phyloP scores from a whole-genome alignment of 2,329 filamentous ascomycete genomes.

The Plenodomus tracheiphilus region DNA sequence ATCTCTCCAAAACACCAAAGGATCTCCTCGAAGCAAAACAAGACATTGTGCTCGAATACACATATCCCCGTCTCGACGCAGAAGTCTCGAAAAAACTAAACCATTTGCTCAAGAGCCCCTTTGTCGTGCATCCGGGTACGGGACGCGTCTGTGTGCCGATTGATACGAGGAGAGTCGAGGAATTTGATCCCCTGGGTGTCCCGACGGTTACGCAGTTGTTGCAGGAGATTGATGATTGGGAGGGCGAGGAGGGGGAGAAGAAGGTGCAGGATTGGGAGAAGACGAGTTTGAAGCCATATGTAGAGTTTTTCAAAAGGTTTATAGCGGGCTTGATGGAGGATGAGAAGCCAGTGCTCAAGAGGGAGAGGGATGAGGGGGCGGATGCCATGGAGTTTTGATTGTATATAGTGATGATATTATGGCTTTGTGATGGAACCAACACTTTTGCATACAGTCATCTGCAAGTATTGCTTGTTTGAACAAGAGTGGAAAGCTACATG shows the following conservation, averaged over 20 bases:
- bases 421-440: too few species aligned
- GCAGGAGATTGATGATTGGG: conserved; percentile 83
- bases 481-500: conserved; percentile 41
- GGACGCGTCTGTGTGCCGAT: conserved; percentile 96
- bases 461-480: conserved; percentile 28
- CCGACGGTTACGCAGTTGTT: conserved; percentile 85
- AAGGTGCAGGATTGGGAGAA: conserved; percentile 88
- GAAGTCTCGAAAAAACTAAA: conserved; percentile 98
- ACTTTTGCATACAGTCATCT: background rate
- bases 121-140: conserved; percentile 93
- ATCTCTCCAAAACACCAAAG: conserved; percentile 71
- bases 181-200: conserved; percentile 86
- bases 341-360: conserved; percentile 53
- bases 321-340: conserved; percentile 80
- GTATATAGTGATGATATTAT: background rate
- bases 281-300: conserved; percentile 89
- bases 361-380: conserved; percentile 59
- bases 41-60: conserved; percentile 95
- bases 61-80: conserved; percentile 93
- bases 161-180: conserved; percentile 70
- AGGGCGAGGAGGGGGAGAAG: conserved; percentile 52
- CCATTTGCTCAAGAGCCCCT: conserved; percentile 95
- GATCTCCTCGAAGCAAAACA: conserved; percentile 87
- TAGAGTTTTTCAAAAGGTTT: conserved; percentile 85
- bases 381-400: conserved; percentile 68